These are phyloP conservation scores for Neofusicoccum parvum DNA, from an alignment of 2,329 filamentous ascomycete species.

Conservation along the genomic window DNA sequence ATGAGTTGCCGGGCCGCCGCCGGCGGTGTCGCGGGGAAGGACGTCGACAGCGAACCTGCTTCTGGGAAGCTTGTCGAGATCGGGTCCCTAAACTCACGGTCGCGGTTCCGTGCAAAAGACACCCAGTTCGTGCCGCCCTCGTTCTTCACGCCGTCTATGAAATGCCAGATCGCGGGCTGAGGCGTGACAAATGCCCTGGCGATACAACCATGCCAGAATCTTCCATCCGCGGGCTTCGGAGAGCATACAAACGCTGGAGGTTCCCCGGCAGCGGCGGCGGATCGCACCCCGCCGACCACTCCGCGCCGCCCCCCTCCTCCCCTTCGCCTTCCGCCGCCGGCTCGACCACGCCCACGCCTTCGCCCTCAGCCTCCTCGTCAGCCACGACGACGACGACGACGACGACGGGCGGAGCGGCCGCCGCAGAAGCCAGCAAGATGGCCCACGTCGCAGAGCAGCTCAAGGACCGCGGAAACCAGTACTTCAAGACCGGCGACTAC, in stretches of 20 bases:
- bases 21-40: not conserved
- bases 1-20: conserved; percentile 1
- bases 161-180: not conserved
- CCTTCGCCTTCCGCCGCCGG: not conserved
- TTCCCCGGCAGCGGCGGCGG: conserved; percentile 8
- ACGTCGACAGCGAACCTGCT: not conserved
- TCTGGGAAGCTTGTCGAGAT: not conserved
- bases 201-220: conserved; percentile 20
- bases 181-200: conserved; percentile 14
- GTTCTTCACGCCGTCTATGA: not conserved
- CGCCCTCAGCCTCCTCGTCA: not conserved
- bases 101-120: not conserved
- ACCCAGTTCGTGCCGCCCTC: not conserved
- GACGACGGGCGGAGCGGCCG: not conserved
- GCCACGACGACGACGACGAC: not conserved
- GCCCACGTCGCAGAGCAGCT: conserved; percentile 47
- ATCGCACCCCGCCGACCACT: conserved; percentile 2
- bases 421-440: conserved; percentile 24
- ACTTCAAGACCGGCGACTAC: conserved; percentile 68
- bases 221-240: conserved; percentile 19
- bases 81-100: not conserved
- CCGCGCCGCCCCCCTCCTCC: conserved; percentile 4
- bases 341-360: not conserved
- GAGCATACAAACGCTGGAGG: conserved; percentile 7
- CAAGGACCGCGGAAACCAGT: conserved; percentile 61